phyloP scores from a whole-genome alignment of 768 basidiomycete genomes.

The Amanita exitialis region DNA sequence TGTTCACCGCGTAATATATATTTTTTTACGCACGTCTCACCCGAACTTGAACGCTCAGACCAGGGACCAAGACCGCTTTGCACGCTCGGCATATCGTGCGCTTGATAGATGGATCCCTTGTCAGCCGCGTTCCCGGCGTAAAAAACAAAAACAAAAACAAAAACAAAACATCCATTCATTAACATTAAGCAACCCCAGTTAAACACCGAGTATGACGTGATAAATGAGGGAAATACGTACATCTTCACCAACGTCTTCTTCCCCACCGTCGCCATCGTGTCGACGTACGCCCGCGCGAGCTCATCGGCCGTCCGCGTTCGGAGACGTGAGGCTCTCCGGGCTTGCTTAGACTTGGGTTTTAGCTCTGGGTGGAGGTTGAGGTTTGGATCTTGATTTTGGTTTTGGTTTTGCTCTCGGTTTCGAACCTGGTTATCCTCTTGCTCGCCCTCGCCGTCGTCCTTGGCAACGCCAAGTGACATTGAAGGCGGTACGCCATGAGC shows the following conservation, averaged over 20 bases:
- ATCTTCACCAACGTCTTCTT: slow-evolving; percentile 72
- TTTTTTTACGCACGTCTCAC: slow-evolving; percentile 50
- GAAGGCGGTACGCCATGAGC: slow-evolving; percentile 11
- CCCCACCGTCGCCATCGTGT: slow-evolving; percentile 60
- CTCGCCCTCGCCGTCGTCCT: not conserved
- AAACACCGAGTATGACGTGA: no score
- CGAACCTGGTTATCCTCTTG: not conserved
- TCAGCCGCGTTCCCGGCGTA: not conserved
- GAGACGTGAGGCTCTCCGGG: not conserved
- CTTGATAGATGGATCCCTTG: slow-evolving; percentile 77
- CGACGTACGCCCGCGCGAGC: slow-evolving; percentile 54
- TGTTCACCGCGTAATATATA: no score
- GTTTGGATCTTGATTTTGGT: no score
- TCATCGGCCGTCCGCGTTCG: slow-evolving; percentile 24
- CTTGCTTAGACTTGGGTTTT: not conserved
- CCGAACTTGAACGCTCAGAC: slow-evolving; percentile 53
- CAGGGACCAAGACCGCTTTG: slow-evolving; percentile 53
- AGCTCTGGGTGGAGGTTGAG: no score
- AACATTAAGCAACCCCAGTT: no score
- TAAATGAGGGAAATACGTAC: no score
- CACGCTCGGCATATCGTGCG: slow-evolving; percentile 71
- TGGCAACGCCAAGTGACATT: not conserved
- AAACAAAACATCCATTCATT: no score
- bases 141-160: no score
- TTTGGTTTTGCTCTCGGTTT: no score